Conservation (phyloP, 306 rosid genomes). For the Cucurbita argyrosperma region DNA sequence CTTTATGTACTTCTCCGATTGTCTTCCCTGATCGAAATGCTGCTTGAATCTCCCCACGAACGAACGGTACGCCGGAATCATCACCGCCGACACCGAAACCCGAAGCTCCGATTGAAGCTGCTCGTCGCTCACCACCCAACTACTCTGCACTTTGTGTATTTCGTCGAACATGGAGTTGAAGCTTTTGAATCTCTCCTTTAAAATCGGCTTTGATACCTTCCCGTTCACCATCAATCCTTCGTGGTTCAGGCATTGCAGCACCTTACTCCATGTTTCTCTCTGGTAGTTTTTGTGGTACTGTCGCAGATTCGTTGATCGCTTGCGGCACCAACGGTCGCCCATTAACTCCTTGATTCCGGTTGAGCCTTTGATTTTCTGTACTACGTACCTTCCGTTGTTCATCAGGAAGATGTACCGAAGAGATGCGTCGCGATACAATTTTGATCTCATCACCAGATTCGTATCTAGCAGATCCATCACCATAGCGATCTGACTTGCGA, state of each 20-base stretch:
- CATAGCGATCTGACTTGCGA: conserved; percentile 22
- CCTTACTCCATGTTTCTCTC: conserved; percentile 64
- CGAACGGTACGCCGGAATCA: conserved; percentile 69
- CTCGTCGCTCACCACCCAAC: conserved; percentile 69
- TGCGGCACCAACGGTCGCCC: conserved; percentile 70
- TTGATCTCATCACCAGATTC: conserved; percentile 48
- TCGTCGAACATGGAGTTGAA: conserved; percentile 67
- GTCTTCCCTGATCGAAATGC: conserved; percentile 43
- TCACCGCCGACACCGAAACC: conserved; percentile 50
- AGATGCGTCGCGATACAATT: conserved; percentile 32
- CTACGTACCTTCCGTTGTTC: conserved; percentile 79
- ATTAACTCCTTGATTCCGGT: conserved; percentile 32
- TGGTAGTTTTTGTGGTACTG: conserved; percentile 57
- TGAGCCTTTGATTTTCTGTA: conserved; percentile 62
- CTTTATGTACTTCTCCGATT: conserved; percentile 55
- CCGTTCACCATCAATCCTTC: conserved; percentile 39
- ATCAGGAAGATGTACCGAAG: conserved; percentile 50
- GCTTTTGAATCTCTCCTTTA: conserved; percentile 62
- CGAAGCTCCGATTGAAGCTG: conserved; percentile 74
- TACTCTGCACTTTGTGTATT: conserved; percentile 54
- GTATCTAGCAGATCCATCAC: conserved; percentile 52
- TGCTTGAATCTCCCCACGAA: conserved; percentile 67
- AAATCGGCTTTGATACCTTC: conserved; percentile 34
- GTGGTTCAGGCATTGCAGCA: conserved; percentile 41
- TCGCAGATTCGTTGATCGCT: conserved; percentile 35